Evolutionary conservation across 805 yeast species (phyloP).

Genomic region (Sugiyamaella smithiae): DNA sequence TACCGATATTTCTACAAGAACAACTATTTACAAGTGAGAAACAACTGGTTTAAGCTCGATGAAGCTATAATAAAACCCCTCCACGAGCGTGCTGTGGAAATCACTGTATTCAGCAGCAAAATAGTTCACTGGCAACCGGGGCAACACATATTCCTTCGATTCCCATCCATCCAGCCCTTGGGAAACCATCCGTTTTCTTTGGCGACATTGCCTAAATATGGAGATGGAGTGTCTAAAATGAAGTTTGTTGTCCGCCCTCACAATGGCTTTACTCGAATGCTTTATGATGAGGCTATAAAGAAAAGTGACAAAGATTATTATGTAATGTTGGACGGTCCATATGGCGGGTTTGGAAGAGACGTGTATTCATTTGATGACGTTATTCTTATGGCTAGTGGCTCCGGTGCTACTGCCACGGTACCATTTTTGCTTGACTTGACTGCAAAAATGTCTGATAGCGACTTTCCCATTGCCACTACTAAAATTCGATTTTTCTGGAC

Average conservation of each 20-base stretch:
- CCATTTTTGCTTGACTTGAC: conserved; percentile 18
- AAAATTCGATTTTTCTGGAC: conserved; percentile 3
- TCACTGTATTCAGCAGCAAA: conserved; percentile 11
- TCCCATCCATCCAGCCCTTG: conserved; percentile 18
- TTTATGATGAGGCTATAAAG: conserved; percentile 13
- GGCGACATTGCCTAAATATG: conserved; percentile 5
- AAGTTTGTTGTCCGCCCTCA: conserved; percentile 39
- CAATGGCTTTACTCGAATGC: conserved; percentile 18
- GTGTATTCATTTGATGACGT: conserved; percentile 42
- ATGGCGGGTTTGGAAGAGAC: conserved; percentile 44
- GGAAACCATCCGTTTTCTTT: conserved; percentile 25
- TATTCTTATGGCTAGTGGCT: conserved; percentile 43
- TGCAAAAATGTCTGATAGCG: background rate
- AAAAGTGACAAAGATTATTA: conserved; percentile 22
- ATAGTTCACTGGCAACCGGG: conserved; percentile 21
- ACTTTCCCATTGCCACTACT: background rate
- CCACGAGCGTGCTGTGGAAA: conserved; percentile 13
- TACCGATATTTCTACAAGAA: conserved; percentile 20
- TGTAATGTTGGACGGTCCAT: conserved; percentile 46
- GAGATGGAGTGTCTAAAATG: conserved; percentile 27
- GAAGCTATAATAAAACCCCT: conserved; percentile 10
- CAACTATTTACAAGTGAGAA: conserved; percentile 17
- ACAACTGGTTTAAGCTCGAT: conserved; percentile 21
- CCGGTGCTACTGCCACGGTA: conserved; percentile 41
- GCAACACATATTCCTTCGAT: conserved; percentile 23